Evolutionary conservation across 768 basidiomycete species (phyloP).

Genomic region (Mycena sanguinolenta): DNA sequence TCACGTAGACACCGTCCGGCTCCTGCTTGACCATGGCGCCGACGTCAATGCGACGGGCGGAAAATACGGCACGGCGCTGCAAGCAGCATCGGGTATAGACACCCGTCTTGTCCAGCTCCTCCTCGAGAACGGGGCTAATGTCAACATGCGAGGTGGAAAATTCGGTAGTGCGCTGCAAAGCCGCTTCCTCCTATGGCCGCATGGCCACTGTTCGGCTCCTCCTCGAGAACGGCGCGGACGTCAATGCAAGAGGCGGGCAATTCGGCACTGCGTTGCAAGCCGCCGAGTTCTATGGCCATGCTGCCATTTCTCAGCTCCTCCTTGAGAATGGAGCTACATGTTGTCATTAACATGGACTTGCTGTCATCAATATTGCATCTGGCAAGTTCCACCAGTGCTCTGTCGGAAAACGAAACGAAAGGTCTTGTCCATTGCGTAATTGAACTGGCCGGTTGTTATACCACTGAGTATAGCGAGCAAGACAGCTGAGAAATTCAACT

Average conservation of each 20-base stretch:
- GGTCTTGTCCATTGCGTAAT: too few relatives aligned
- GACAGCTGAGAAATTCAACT: too few relatives aligned
- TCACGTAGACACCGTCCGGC: background rate
- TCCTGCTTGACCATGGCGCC: background rate
- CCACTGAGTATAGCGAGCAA: too few relatives aligned
- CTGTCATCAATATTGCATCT: too few relatives aligned
- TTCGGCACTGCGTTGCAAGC: background rate
- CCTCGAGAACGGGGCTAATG: background rate
- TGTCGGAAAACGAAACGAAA: too few relatives aligned
- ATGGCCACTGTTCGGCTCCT: background rate
- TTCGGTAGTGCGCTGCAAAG: background rate
- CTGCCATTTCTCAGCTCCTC: background rate
- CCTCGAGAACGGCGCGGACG: background rate
- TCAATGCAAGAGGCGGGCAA: background rate
- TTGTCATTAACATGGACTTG: too few relatives aligned
- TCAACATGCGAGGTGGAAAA: too few relatives aligned
- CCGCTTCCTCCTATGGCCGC: background rate
- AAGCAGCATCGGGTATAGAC: background rate
- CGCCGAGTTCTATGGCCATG: background rate
- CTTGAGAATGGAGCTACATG: background rate
- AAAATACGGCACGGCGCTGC: background rate
- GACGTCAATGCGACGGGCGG: background rate
- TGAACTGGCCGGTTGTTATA: too few relatives aligned
- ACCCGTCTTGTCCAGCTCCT: background rate
- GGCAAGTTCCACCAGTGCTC: too few relatives aligned